A percentile compares a stretch with the other conserved stretches of the same genome.
Evolutionary conservation across 148 eudicot species (phyloP).

Genomic region (Vaccinium macrocarpon): DNA sequence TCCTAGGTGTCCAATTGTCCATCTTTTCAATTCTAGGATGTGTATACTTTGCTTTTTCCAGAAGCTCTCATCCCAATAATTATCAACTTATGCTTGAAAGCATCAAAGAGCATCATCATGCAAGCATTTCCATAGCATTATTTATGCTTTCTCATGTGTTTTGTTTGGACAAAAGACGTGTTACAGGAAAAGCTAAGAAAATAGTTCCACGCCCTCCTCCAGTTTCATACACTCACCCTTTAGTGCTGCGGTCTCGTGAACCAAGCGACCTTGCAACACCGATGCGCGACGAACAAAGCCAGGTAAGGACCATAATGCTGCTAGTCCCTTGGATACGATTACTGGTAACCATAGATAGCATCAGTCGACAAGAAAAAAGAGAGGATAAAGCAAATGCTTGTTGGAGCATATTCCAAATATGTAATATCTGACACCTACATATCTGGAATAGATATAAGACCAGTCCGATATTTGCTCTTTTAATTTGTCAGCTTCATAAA

Average conservation of each 20-base stretch:
- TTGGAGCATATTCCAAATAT: not conserved
- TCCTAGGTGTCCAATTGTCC: not conserved
- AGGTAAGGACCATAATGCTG: constrained; percentile 19
- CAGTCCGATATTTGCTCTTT: not conserved
- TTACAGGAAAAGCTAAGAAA: constrained; percentile 43
- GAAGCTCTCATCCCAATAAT: not conserved
- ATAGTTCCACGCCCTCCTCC: constrained; percentile 38
- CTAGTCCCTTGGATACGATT: not conserved
- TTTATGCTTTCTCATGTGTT: not conserved
- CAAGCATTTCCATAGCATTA: not conserved
- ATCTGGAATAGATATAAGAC: not conserved
- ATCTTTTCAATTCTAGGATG: not conserved
- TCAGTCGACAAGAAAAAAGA: not conserved
- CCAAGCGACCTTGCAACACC: constrained; percentile 23
- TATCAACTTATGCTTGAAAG: not conserved
- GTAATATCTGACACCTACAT: not conserved
- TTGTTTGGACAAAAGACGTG: constrained; percentile 17
- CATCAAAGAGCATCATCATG: not conserved
- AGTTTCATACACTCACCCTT: constrained; percentile 20
- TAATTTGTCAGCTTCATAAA: not conserved
- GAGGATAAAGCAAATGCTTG: not conserved
- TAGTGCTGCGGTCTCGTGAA: constrained; percentile 8
- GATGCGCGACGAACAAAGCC: constrained; percentile 22
- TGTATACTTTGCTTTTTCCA: not conserved
- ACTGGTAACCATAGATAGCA: not conserved